Conservation (phyloP, 2,329 filamentous ascomycete genomes). For the Colletotrichum kahawae region DNA sequence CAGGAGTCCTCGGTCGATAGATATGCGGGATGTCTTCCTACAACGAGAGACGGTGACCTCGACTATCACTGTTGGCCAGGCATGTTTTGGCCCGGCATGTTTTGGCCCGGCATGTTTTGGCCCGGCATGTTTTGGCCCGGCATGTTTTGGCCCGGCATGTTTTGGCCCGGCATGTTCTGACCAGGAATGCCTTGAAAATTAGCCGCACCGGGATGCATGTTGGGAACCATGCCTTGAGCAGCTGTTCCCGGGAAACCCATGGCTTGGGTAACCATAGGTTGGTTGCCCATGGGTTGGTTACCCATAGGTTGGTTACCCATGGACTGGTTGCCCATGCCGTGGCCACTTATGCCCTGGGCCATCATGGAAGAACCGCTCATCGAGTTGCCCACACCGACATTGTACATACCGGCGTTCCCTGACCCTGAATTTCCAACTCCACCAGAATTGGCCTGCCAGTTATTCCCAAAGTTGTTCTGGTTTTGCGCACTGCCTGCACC, state of each 20-base stretch:
- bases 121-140: too few relatives aligned
- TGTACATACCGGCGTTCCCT: not conserved
- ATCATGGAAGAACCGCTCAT: not conserved
- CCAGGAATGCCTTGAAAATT: not conserved
- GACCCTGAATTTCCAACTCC: not conserved
- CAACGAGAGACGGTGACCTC: too few relatives aligned
- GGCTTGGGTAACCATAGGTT: too few relatives aligned
- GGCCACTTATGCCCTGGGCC: not conserved
- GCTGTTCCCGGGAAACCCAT: too few relatives aligned
- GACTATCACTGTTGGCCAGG: not conserved
- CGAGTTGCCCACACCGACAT: not conserved
- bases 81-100: too few relatives aligned
- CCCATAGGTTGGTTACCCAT: not conserved
- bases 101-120: too few relatives aligned
- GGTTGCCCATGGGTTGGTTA: not conserved
- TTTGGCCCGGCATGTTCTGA: too few relatives aligned
- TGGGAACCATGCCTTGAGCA: not conserved
- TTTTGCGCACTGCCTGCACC: not conserved
- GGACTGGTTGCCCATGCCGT: not conserved
- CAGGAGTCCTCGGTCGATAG: too few relatives aligned
- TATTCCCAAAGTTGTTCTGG: not conserved
- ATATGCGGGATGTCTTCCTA: too few relatives aligned
- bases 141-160: too few relatives aligned
- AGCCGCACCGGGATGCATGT: not conserved
- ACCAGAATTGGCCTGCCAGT: not conserved